These are phyloP conservation scores for Wallemia hederae DNA, from an alignment of 1,284 basidiomycete genomes.

Conservation along the genomic window DNA sequence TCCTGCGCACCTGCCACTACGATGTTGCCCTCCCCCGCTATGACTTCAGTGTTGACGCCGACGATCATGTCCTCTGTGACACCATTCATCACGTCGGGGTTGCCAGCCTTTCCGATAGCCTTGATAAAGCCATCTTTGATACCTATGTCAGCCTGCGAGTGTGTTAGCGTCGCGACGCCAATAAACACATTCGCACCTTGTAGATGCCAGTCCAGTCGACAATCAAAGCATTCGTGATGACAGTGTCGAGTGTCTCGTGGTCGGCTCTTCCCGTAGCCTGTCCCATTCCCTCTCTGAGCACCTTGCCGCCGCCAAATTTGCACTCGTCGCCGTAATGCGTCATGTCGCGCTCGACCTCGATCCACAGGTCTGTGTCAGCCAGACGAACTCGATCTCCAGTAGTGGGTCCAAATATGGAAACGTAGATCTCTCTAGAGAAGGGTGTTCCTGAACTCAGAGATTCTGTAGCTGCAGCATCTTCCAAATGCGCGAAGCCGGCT, in stretches of 20 bases:
- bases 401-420: constrained; percentile 83
- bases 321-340: constrained; percentile 26
- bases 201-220: constrained; percentile 86
- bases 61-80: constrained; percentile 47
- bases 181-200: constrained; percentile 27
- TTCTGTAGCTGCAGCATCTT: constrained; percentile 11
- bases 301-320: constrained; percentile 30
- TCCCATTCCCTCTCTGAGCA: constrained; percentile 86
- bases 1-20: constrained; percentile 83
- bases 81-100: constrained; percentile 70
- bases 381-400: constrained; percentile 63
- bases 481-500: constrained; percentile 14
- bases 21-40: constrained; percentile 81
- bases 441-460: constrained; percentile 8
- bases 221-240: constrained; percentile 83
- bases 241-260: constrained; percentile 46
- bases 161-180: constrained; percentile 3
- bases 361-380: constrained; percentile 71
- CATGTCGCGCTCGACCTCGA: constrained; percentile 66
- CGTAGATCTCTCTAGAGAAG: constrained; percentile 22
- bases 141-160: constrained; percentile 66
- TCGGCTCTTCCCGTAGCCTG: constrained; percentile 51
- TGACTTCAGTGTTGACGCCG: constrained; percentile 68
- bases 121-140: constrained; percentile 55
- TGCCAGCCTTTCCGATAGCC: constrained; percentile 87